Evolutionary conservation across 768 basidiomycete species (phyloP), one percentile per base, ranked within the genome.

Genomic region (Calocybe gangraenosa): DNA sequence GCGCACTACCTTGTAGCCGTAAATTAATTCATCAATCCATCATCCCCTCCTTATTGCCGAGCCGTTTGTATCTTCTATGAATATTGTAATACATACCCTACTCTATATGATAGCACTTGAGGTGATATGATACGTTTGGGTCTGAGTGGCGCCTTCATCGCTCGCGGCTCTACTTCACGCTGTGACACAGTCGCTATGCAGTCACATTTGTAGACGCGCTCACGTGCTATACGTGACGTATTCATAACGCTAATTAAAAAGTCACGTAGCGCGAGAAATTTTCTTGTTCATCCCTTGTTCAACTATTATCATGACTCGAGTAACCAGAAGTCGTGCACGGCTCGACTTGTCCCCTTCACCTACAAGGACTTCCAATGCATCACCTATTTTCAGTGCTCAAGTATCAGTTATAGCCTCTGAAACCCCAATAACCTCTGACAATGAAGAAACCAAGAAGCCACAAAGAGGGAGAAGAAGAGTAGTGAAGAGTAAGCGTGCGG

Each of bases 371-470:
- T 66, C 71, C 10, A 65, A 68, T 32, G 66, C 64, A 22, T 78
- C 82, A 10, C 78, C 81, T 31, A 51, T 74, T 19, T 71, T 80
- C 52, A 81, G 76, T 52, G 64, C 68, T 23, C 60, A 63, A 41
- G 62, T 64, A 18, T 78, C 80, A 23, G 64, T 66, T 33, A 64
- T 63, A 23, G 56, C 48, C 32, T 59, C 71, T 56, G 73, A 72
- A 54, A 80, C 80, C 40, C 80, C 82, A 54, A 64, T 64, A 33
- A 81, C 79, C 22, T 82, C 81, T 48, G 73, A 76, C 36, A 51
- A 57, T 48, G 52, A 64, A 52, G 47, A 58, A 25, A 40, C 42
- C 42, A 44, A 53, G 51, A 56, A 39, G 17, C 35, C 42, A 36
- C 45, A 58, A 49, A 54, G 39, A 40, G 40, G 36, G 11, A 59